Evolutionary conservation across 257 asterid genomes (phyloP).

Genomic region (Fraxinus anomala): DNA sequence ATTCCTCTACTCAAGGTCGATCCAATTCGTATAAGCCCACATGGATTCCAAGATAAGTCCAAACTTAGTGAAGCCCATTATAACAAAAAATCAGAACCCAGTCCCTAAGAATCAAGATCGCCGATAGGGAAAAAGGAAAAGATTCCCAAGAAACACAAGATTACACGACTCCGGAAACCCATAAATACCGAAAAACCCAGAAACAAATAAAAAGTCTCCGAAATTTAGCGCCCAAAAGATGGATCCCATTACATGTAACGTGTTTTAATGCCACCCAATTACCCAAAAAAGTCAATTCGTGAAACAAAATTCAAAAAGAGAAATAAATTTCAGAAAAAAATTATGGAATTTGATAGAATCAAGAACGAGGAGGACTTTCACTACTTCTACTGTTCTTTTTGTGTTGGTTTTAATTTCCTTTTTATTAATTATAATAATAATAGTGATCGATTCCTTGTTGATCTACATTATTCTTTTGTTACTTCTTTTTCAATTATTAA

Average conservation of each 20-base stretch:
- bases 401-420: constrained; percentile 47
- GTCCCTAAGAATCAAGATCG: neutral
- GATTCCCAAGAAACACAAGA: constrained; percentile 37
- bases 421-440: constrained; percentile 19
- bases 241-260: constrained; percentile 19
- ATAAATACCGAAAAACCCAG: constrained; percentile 48
- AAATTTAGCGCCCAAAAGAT: constrained; percentile 23
- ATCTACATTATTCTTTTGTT: constrained; percentile 2
- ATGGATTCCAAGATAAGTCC: neutral
- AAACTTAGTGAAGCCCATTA: neutral
- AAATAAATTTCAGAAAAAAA: neutral
- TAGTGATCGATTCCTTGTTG: constrained; percentile 20
- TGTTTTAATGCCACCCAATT: constrained; percentile 25
- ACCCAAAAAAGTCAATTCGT: constrained; percentile 4
- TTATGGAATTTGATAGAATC: constrained; percentile 51
- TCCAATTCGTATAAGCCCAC: neutral
- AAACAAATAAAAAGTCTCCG: constrained; percentile 34
- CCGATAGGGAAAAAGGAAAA: neutral
- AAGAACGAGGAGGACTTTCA: constrained; percentile 42
- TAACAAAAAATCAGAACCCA: neutral
- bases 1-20: neutral
- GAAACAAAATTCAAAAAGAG: neutral
- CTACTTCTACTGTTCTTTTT: constrained; percentile 40
- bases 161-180: constrained; percentile 33
- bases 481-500: neutral